These are phyloP conservation scores for Serendipita vermifera DNA, from an alignment of 768 basidiomycete species.

Conservation along the genomic window DNA sequence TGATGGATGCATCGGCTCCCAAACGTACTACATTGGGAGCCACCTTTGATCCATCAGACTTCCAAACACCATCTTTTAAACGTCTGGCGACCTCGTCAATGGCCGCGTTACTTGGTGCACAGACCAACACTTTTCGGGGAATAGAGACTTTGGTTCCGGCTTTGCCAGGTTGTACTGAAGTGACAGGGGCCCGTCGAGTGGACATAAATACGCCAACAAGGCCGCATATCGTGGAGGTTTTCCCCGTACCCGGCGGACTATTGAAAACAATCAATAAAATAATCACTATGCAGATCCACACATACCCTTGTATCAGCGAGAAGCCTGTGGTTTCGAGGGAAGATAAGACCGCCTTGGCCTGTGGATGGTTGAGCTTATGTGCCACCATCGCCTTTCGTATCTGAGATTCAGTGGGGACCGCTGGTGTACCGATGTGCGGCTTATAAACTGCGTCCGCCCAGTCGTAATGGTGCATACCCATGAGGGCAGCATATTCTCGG, in stretches of 20 bases:
- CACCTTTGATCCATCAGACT: constrained; percentile 39
- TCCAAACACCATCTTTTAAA: constrained; percentile 63
- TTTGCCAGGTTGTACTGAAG: constrained; percentile 39
- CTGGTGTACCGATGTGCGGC: constrained; percentile 41
- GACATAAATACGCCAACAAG: constrained; percentile 76
- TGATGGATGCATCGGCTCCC: constrained; percentile 63
- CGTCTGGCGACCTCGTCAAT: constrained; percentile 92
- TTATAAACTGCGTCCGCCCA: constrained; percentile 54
- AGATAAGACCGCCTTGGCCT: constrained; percentile 76
- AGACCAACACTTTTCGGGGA: constrained; percentile 68
- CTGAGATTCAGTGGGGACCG: constrained; percentile 28
- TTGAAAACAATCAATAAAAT: not conserved
- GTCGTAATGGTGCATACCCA: constrained; percentile 73
- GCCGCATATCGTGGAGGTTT: constrained; percentile 95
- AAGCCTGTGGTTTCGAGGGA: constrained; percentile 66
- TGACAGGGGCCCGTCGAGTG: constrained; percentile 36
- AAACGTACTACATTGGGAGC: constrained; percentile 79
- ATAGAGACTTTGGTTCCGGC: constrained; percentile 31
- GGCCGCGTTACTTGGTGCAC: constrained; percentile 96
- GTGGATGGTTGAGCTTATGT: constrained; percentile 81
- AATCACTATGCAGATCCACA: constrained; percentile 6
- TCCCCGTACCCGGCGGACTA: constrained; percentile 95
- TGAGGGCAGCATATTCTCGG: constrained; percentile 82
- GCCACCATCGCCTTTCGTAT: constrained; percentile 52
- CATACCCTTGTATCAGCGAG: constrained; percentile 86